Conservation (phyloP, 2,329 filamentous ascomycete genomes). For the Penicillium palitans region DNA sequence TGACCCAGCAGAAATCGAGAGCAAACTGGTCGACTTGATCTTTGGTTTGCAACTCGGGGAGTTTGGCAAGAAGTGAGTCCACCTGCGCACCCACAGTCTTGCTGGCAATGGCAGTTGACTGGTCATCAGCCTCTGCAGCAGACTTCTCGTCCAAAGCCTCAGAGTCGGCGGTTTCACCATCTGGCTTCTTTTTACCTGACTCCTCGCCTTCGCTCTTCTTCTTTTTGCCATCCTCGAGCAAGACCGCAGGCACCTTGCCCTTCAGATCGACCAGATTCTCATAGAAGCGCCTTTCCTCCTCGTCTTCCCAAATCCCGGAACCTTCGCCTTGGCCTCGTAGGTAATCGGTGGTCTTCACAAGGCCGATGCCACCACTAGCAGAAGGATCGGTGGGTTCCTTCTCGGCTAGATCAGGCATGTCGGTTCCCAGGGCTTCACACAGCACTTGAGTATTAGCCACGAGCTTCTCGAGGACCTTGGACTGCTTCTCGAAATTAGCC, state of each 20-base stretch:
- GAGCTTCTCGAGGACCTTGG: constrained; percentile 88
- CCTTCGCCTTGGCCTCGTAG: constrained; percentile 86
- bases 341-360: constrained; percentile 93
- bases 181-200: constrained; percentile 72
- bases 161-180: constrained; percentile 48
- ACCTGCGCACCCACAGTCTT: constrained; percentile 98
- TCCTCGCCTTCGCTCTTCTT: constrained; percentile 84
- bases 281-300: constrained; percentile 96
- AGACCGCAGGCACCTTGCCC: constrained; percentile 89
- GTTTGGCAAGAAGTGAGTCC: constrained; percentile 78
- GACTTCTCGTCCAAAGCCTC: constrained; percentile 50
- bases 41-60: constrained; percentile 91
- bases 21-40: constrained; percentile 89
- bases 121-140: constrained; percentile 66
- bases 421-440: constrained; percentile 80
- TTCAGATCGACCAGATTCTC: constrained; percentile 95
- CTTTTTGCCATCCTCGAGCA: constrained; percentile 93
- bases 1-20: constrained; percentile 96
- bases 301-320: constrained; percentile 96
- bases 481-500: constrained; percentile 88
- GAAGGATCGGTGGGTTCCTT: constrained; percentile 68
- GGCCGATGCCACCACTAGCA: constrained; percentile 77
- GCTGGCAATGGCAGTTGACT: constrained; percentile 92
- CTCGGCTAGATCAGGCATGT: constrained; percentile 92
- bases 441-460: constrained; percentile 87